A percentile compares a stretch with the other conserved stretches of the same genome.
Evolutionary conservation across 257 asterid genomes (phyloP).

Genomic region (Plantago elongata): DNA sequence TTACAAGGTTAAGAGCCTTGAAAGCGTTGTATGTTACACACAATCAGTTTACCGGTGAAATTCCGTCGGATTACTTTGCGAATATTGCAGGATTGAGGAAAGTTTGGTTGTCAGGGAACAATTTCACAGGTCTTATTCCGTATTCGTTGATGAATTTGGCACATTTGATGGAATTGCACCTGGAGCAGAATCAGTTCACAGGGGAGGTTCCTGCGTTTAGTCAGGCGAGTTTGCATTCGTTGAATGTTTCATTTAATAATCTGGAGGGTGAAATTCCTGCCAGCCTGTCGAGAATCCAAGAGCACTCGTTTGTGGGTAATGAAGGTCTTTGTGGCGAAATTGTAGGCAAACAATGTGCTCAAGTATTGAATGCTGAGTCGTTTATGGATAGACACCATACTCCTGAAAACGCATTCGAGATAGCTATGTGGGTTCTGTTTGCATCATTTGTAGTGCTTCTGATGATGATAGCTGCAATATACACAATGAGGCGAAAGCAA

Average conservation of each 20-base stretch:
- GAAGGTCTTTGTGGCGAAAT: constrained; percentile 52
- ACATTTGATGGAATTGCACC: constrained; percentile 46
- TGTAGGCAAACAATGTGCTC: constrained; percentile 28
- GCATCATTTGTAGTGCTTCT: constrained; percentile 17
- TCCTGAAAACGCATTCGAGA: neutral
- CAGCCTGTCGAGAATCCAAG: constrained; percentile 30
- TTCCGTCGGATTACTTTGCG: constrained; percentile 46
- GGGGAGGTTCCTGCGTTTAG: constrained; percentile 52
- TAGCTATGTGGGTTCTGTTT: constrained; percentile 24
- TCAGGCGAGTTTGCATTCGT: constrained; percentile 27
- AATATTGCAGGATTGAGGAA: constrained; percentile 56
- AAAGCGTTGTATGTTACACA: constrained; percentile 50
- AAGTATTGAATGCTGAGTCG: neutral
- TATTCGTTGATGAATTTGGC: constrained; percentile 34
- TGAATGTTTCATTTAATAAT: constrained; percentile 52
- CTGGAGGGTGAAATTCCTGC: constrained; percentile 61
- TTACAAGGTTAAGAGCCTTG: constrained; percentile 41
- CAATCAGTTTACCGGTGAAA: constrained; percentile 66
- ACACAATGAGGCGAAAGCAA: constrained; percentile 32
- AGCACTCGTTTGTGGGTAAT: constrained; percentile 44
- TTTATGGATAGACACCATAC: neutral
- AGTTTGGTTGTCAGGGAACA: constrained; percentile 61
- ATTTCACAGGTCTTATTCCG: constrained; percentile 57
- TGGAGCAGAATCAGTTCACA: constrained; percentile 57
- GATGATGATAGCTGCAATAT: constrained; percentile 29